Percentiles rank a stretch among this genome's conserved stretches.
These are phyloP conservation scores for Rosa persica DNA, from an alignment of 306 rosid genomes.

Conservation along the genomic window DNA sequence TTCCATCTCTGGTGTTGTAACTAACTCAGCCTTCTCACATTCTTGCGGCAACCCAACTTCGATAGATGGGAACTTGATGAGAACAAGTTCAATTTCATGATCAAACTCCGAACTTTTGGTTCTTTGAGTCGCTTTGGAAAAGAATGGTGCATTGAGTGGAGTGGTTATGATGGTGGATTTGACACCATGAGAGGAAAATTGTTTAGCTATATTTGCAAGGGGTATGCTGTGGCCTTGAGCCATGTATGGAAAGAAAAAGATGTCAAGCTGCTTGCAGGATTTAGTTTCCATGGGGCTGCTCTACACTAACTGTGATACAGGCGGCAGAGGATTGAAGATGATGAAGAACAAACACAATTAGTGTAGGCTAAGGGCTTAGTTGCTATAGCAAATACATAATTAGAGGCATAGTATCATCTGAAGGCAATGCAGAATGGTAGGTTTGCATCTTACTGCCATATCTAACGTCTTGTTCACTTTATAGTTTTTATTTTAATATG, in stretches of 20 bases:
- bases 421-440: too few relatives aligned
- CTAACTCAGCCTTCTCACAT: not conserved
- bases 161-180: conserved; percentile 34
- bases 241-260: conserved; percentile 33
- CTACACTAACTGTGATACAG: not conserved
- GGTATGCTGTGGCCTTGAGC: conserved; percentile 35
- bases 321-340: too few relatives aligned
- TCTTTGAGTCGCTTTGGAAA: not conserved
- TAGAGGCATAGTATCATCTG: too few relatives aligned
- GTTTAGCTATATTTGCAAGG: conserved; percentile 19
- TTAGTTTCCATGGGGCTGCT: not conserved
- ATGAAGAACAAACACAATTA: not conserved
- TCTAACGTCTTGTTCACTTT: too few relatives aligned
- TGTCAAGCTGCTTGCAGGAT: not conserved
- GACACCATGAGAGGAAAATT: conserved; percentile 11
- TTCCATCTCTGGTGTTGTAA: not conserved
- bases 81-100: conserved; percentile 2
- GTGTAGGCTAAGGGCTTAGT: too few relatives aligned
- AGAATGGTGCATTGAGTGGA: not conserved
- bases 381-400: too few relatives aligned
- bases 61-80: conserved; percentile 2
- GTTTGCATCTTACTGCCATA: too few relatives aligned
- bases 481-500: too few relatives aligned
- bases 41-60: conserved; percentile 4
- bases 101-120: not conserved